Conservation (phyloP, 768 basidiomycete genomes). For the Psilocybe subaeruginosa region DNA sequence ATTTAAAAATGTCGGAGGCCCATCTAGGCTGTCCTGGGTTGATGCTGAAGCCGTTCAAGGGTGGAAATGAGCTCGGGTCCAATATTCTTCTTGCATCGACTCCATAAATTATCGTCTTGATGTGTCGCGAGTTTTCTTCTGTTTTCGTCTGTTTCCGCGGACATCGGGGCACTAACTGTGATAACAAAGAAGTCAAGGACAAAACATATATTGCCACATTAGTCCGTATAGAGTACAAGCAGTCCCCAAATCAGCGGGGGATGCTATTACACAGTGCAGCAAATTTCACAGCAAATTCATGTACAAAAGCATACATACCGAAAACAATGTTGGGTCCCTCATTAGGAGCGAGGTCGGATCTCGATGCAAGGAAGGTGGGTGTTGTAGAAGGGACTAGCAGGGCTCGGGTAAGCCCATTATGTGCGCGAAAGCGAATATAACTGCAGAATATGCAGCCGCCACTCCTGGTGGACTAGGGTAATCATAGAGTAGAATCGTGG, state of each 20-base stretch:
- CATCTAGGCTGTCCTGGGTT: too few relatives aligned
- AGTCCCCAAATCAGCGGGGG: constrained; percentile 9
- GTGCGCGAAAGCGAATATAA: constrained; percentile 6
- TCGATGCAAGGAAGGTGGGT: constrained; percentile 13
- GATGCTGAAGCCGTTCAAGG: too few relatives aligned
- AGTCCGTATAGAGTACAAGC: constrained; percentile 18
- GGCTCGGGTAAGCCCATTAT: neutral
- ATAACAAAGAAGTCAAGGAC: neutral
- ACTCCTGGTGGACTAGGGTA: constrained; percentile 22
- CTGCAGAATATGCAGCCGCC: constrained; percentile 18
- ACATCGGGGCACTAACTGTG: neutral
- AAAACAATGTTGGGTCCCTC: constrained; percentile 14
- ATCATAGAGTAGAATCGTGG: neutral
- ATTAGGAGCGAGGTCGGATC: constrained; percentile 24
- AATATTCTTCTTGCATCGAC: too few relatives aligned
- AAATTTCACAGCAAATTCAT: constrained; percentile 1
- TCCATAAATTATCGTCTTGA: too few relatives aligned
- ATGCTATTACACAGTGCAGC: constrained; percentile 17
- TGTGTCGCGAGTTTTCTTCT: neutral
- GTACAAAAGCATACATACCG: constrained; percentile 4
- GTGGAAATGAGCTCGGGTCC: too few relatives aligned
- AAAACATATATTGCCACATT: constrained; percentile 21
- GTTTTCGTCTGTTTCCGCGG: neutral
- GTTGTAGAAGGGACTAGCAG: constrained; percentile 3
- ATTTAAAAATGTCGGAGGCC: too few relatives aligned